Evolutionary conservation across 768 basidiomycete species (phyloP).

Genomic region (Boletellus ananas): DNA sequence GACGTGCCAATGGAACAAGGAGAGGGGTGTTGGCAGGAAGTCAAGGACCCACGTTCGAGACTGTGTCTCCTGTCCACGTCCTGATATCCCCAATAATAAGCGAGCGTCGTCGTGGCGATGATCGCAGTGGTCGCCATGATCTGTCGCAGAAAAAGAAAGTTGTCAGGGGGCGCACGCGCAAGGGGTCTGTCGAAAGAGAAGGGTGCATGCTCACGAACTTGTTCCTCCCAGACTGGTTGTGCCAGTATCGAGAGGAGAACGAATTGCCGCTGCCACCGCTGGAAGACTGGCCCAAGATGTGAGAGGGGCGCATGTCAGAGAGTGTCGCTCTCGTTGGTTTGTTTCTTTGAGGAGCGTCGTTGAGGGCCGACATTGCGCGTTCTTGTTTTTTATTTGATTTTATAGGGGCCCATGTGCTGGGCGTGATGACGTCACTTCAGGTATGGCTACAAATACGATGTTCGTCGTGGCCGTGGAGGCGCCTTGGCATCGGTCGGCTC

Average conservation of each 20-base stretch:
- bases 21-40: neutral
- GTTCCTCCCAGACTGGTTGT: constrained; percentile 31
- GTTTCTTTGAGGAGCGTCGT: constrained; percentile 3
- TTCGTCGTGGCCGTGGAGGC: too few species aligned
- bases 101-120: constrained; percentile 28
- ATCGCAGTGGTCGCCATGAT: constrained; percentile 28
- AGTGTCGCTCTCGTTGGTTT: neutral
- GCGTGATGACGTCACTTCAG: constrained; percentile 29
- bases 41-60: constrained; percentile 12
- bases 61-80: constrained; percentile 32
- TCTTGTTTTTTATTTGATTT: neutral
- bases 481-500: too few species aligned
- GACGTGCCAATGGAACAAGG: neutral
- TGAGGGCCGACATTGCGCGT: constrained; percentile 12
- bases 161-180: neutral
- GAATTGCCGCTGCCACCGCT: constrained; percentile 13
- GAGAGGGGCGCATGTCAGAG: constrained; percentile 24
- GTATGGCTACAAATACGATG: neutral
- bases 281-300: constrained; percentile 21
- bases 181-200: too few species aligned
- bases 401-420: constrained; percentile 19
- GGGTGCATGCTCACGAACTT: constrained; percentile 25
- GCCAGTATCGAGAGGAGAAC: constrained; percentile 31
- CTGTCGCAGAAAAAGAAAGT: constrained; percentile 9
- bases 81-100: constrained; percentile 36